Base-by-base conservation (phyloP, 75 land plant species). In the Picea sitchensis region DNA sequence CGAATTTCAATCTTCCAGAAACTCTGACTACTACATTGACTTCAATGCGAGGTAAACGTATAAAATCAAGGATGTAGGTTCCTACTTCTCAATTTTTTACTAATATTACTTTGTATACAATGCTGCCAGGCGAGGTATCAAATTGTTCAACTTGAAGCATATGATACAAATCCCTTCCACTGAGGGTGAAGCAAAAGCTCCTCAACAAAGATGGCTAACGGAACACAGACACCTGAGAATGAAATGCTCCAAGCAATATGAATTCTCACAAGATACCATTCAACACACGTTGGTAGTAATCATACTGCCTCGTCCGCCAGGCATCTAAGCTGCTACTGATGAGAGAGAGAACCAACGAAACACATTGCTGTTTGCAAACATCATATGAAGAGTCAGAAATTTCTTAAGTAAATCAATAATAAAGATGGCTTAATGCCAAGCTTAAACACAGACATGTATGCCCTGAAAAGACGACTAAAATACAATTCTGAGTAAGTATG, bases 261-360 rank as follows among this genome's bases (percentile, higher is more conserved):
- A 51, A 58, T 58, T 75, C 47, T 92, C 89, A 94, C 65, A 96
- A 92, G 81, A 98, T 98, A 36, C 99, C 99, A 88, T 98, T 98
- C 73, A 98, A 85, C 60, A 98, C 99, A 63, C 96, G 90, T 84
- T 98, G 99, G 79, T 98, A 98, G 77, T 98, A 98, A 83, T 98
- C 99, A 79, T 98, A 98, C 77, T 98, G 99, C 75, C 99, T 88
- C 34, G 99, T 95, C 65, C 99, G 84, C 99, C 99, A 98, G 15
- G 99, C 98, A 87, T 98, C 99, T 83, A 98, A 88, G 83, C 99
- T 98, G 84, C 92, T 98, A 85, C 93, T 93, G 73, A 98, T 98
- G 81, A 98, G 86, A 57, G 98, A 95, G 26, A 98, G 92, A 72
- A 98, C 98, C 83, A 95, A 80, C 8, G 98, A 95, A 31, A 98